Percentiles rank a stretch among this genome's conserved stretches.
Conservation (phyloP, 306 rosid genomes). For the Psophocarpus tetragonolobus region DNA sequence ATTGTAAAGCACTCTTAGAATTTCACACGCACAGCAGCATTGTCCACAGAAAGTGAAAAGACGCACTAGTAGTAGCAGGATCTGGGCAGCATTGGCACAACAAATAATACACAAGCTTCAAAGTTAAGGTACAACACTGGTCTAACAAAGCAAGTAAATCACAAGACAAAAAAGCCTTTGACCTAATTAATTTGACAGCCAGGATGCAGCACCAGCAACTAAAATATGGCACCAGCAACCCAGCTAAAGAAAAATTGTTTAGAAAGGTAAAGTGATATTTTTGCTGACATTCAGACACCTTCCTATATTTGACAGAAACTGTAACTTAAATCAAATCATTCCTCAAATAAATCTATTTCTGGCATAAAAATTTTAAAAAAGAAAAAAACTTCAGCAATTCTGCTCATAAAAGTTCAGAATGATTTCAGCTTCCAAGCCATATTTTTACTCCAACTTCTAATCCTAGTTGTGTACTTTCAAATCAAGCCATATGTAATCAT, state of each 20-base stretch:
- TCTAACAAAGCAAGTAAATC: constrained; percentile 23
- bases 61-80: constrained; percentile 8
- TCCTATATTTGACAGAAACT: background rate
- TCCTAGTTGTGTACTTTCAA: background rate
- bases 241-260: background rate
- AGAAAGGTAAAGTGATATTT: background rate
- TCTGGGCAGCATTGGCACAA: constrained; percentile 34
- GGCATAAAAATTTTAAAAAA: background rate
- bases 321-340: background rate
- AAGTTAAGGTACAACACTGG: constrained; percentile 32
- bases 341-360: constrained; percentile 2
- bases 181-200: constrained; percentile 7
- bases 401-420: background rate
- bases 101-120: constrained; percentile 1
- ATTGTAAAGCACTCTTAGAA: constrained; percentile 33
- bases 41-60: background rate
- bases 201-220: constrained; percentile 32
- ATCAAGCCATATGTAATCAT: background rate
- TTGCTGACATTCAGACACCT: background rate
- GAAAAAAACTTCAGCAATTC: background rate
- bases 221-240: background rate
- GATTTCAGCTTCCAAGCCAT: background rate
- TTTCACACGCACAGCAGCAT: constrained; percentile 27
- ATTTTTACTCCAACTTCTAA: constrained; percentile 15
- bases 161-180: constrained; percentile 14